Conservation (phyloP, 371 early-diverging fungal species). For the Mucor lusitanicus region DNA sequence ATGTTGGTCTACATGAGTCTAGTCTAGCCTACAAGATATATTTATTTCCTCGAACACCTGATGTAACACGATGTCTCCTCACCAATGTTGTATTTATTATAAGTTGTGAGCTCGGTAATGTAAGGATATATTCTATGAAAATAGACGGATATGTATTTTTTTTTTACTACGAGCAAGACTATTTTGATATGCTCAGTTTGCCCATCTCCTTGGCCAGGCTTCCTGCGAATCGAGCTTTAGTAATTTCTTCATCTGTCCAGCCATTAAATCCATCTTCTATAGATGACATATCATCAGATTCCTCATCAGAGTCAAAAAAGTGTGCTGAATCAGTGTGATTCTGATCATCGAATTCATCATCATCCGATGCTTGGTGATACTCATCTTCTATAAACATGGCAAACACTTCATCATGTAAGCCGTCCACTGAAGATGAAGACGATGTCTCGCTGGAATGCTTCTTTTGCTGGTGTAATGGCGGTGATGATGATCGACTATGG, state of each 20-base stretch:
- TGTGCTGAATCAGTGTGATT: background rate
- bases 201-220: constrained; percentile 1
- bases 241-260: constrained; percentile 51
- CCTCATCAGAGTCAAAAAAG: constrained; percentile 13
- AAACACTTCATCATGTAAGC: constrained; percentile 11
- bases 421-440: background rate
- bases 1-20: no score
- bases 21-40: no score
- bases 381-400: constrained; percentile 15
- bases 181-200: background rate
- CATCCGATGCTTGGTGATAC: background rate
- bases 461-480: constrained; percentile 2
- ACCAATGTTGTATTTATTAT: no score
- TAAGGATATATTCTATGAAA: no score
- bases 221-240: constrained; percentile 12
- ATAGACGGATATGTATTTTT: no score
- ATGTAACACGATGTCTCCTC: no score
- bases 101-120: no score
- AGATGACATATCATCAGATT: constrained; percentile 10
- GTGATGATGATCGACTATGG: constrained; percentile 8
- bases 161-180: no score
- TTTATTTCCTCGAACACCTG: no score
- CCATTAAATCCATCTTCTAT: constrained; percentile 30
- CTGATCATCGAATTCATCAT: constrained; percentile 14
- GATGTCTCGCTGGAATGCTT: background rate